Conservation (phyloP, 805 yeast species). For the Ogataea wickerhamii region DNA sequence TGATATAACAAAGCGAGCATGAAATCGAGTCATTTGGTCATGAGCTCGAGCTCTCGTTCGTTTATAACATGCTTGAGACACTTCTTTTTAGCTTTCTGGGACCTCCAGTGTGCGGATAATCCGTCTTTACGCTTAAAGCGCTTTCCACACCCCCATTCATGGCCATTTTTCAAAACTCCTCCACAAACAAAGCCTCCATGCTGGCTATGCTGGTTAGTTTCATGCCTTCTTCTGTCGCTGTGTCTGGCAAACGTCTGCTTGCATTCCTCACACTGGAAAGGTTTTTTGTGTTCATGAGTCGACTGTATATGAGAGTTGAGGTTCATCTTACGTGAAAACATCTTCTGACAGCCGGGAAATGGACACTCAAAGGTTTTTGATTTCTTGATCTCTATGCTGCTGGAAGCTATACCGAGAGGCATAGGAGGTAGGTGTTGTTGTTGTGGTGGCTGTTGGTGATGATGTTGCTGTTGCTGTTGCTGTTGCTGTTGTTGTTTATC, state of each 20-base stretch:
- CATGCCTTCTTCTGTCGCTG: constrained; percentile 34
- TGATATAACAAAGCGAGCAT: too few species aligned
- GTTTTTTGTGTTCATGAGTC: constrained; percentile 32
- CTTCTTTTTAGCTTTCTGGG: constrained; percentile 32
- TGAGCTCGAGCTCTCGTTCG: constrained; percentile 2
- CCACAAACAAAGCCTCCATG: constrained; percentile 27
- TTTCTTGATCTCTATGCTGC: constrained; percentile 8
- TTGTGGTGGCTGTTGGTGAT: too few species aligned
- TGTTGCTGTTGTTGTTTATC: constrained; percentile 5
- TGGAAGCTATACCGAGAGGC: constrained; percentile 4
- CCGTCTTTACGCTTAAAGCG: constrained; percentile 35
- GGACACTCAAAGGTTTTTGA: constrained; percentile 25
- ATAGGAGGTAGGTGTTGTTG: constrained; percentile 9
- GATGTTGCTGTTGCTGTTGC: too few species aligned
- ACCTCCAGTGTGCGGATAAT: constrained; percentile 35
- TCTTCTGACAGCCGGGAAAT: constrained; percentile 27
- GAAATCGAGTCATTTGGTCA: not conserved
- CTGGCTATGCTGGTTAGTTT: constrained; percentile 31
- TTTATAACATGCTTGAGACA: constrained; percentile 24
- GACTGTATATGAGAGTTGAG: constrained; percentile 33
- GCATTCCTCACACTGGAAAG: constrained; percentile 30
- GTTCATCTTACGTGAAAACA: constrained; percentile 33
- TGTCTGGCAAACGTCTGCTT: constrained; percentile 32
- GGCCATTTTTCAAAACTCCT: constrained; percentile 28
- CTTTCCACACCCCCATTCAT: constrained; percentile 35